Base-by-base conservation (phyloP, 768 basidiomycete species). In the Boletus barrowsii region DNA sequence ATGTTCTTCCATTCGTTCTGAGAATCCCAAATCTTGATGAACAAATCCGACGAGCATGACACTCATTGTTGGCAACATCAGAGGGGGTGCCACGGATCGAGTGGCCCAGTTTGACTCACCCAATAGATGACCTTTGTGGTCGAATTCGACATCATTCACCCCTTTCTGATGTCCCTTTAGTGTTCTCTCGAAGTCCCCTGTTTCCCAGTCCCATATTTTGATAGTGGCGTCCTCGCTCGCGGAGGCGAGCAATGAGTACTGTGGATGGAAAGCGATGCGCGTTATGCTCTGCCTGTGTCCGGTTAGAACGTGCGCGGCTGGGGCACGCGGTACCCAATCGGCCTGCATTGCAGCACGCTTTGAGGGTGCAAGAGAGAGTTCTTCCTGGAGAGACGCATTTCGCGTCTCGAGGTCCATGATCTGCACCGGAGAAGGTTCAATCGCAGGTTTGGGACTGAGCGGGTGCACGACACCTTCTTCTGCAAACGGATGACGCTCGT, bases 131-230 rank as follows among this genome's bases (percentile, higher is more conserved):
- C 93, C 93, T 73, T 90, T 92, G 56, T 84, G 82, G 71, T 95
- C 91, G 66, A 88, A 96, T 68, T 93, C 89, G 51, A 90, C 83
- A 72, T 94, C 93, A 68, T 83, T 83, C 29, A 95, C 86, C 18
- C 87, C 83, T 68, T 90, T 91, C 33, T 93, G 95, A 74, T 96
- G 93, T 8, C 93, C 90, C 71, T 94, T 95, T 54, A 95, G 71
- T 10, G 93, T 95, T 59, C 91, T 75, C 71, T 96, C 93, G 68
- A 93, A 89, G 62, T 95, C 93, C 40, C 93, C 93, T 30, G 89
- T 88, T 69, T 96, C 93, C 93, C 93, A 96, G 63, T 96, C 93
- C 93, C 93, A 95, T 44, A 95, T 85, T 76, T 95, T 95, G 61
- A 95, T 80, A 1, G 86, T 93, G 47, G 90, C 80, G 66, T 96